Conservation (phyloP, 2,329 filamentous ascomycete genomes). For the Fusarium humuli region DNA sequence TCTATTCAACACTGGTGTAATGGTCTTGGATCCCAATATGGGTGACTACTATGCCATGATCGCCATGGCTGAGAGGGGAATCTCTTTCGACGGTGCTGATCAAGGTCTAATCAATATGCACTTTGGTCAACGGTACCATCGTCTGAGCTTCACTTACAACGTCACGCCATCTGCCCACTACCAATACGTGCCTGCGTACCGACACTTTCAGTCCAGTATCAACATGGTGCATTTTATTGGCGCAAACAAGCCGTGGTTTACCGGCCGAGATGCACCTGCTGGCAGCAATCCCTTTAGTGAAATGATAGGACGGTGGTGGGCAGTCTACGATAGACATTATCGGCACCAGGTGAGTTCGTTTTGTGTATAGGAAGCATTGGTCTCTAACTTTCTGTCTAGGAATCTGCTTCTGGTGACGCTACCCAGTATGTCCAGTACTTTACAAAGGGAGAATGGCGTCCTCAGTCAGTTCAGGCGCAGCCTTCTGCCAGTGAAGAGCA, state of each 20-base stretch:
- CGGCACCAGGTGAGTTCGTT: slow-evolving; percentile 60
- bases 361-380: background rate
- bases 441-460: slow-evolving; percentile 65
- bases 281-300: slow-evolving; percentile 79
- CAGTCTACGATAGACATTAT: slow-evolving; percentile 91
- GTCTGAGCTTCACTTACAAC: slow-evolving; percentile 95
- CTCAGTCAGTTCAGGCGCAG: slow-evolving; percentile 33
- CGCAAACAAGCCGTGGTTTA: slow-evolving; percentile 86
- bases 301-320: slow-evolving; percentile 91
- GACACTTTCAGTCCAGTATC: slow-evolving; percentile 90
- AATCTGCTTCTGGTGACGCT: slow-evolving; percentile 28
- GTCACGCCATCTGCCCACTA: slow-evolving; percentile 97
- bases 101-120: slow-evolving; percentile 96
- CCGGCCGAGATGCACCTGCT: slow-evolving; percentile 66
- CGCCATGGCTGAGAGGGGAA: slow-evolving; percentile 84
- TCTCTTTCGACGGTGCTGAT: slow-evolving; percentile 97
- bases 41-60: slow-evolving; percentile 87
- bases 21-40: slow-evolving; percentile 88
- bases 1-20: slow-evolving; percentile 97
- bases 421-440: slow-evolving; percentile 63
- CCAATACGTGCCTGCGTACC: slow-evolving; percentile 95
- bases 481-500: slow-evolving; percentile 39
- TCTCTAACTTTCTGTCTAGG: slow-evolving; percentile 33
- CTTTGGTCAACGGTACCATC: slow-evolving; percentile 85
- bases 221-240: slow-evolving; percentile 96